Evolutionary conservation across 73 alveolate genomes (phyloP), one percentile per base, ranked within the genome.

Genomic region (Paramecium caudatum): DNA sequence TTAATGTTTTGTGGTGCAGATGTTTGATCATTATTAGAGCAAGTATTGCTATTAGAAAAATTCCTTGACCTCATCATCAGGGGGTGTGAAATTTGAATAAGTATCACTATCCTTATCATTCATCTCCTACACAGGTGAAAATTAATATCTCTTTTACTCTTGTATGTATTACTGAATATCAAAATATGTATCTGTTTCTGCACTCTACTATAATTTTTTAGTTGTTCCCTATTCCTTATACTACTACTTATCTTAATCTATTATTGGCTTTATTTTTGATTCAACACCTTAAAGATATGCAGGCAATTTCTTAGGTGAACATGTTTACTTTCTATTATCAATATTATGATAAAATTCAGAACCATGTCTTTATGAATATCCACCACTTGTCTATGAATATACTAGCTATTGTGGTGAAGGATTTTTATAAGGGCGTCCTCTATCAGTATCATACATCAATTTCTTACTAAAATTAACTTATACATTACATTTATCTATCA

Each of bases 1-100:
- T 74, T 30, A 30, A 74, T 74, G 88, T 74, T 74, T 74, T 74
- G 88, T 41, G 88, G 88, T 4, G 88, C 88, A 74, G 88, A 74
- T 74, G 47, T 74, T 39, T 74, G 88, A 74, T n/a, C 80, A 43
- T 55, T 55, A 55, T 23, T 55, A 55, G 13, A 55, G 46, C n/a
- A n/a, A n/a, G 30, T 55, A 55, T 55, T 65, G 48, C 39, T 65
- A 3, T 33, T 65, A 15, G 34, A 65, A 65, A 49, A 65, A 65
- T 15, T 65, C 83, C 16, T 36, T 65, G 6, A 65, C 83, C 16
- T 65, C 83, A 32, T 65, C 49, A 33, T 65, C 34, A 4, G 83
- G 83, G 5, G 83, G 83, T 32, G 48, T 65, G 32, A 65, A 65
- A 33, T 65, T 65, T 10, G 83, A 65, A 36, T 32, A 65, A 4